phyloP scores from a whole-genome alignment of 352 stramenopile species.

The Paralagenidium karlingii region DNA sequence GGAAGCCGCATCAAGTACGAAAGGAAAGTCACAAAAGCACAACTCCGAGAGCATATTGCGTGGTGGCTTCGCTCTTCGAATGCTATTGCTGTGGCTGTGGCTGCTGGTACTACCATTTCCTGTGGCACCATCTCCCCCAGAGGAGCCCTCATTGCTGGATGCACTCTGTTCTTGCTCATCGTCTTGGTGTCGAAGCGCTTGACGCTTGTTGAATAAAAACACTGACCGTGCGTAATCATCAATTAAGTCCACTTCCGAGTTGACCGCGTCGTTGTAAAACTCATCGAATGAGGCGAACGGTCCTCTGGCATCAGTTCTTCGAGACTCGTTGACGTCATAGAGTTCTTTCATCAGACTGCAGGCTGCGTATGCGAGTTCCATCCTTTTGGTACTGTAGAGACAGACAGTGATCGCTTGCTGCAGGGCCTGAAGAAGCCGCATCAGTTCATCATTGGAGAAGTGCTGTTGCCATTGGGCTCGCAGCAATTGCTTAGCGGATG shows the following conservation, averaged over 20 bases:
- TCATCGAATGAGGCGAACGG: slow-evolving; percentile 51
- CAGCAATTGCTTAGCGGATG: slow-evolving; percentile 34
- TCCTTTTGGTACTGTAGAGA: slow-evolving; percentile 52
- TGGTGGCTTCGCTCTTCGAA: too few relatives aligned
- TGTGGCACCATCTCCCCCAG: too few relatives aligned
- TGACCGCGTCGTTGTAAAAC: slow-evolving; percentile 78
- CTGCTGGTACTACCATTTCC: too few relatives aligned
- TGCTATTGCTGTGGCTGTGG: too few relatives aligned
- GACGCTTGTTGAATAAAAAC: slow-evolving; percentile 56
- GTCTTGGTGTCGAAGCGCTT: slow-evolving; percentile 6
- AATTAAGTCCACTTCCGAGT: slow-evolving; percentile 70
- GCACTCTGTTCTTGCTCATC: slow-evolving; percentile 6
- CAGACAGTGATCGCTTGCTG: slow-evolving; percentile 69
- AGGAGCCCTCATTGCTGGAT: too few relatives aligned
- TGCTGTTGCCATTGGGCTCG: slow-evolving; percentile 35
- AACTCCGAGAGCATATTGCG: slow-evolving; percentile 58
- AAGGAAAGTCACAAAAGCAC: slow-evolving; percentile 73
- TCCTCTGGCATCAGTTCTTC: too few relatives aligned
- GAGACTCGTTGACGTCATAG: slow-evolving; percentile 40
- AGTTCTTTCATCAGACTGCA: slow-evolving; percentile 54
- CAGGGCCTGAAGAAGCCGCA: slow-evolving; percentile 52
- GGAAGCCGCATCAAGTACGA: slow-evolving; percentile 64
- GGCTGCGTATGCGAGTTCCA: slow-evolving; percentile 63
- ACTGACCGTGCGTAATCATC: slow-evolving; percentile 62
- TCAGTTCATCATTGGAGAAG: slow-evolving; percentile 41